A percentile compares a stretch with the other conserved stretches of the same genome.
Evolutionary conservation across 2,329 filamentous ascomycete genomes (phyloP).

Genomic region (Botrytis pseudocinerea): DNA sequence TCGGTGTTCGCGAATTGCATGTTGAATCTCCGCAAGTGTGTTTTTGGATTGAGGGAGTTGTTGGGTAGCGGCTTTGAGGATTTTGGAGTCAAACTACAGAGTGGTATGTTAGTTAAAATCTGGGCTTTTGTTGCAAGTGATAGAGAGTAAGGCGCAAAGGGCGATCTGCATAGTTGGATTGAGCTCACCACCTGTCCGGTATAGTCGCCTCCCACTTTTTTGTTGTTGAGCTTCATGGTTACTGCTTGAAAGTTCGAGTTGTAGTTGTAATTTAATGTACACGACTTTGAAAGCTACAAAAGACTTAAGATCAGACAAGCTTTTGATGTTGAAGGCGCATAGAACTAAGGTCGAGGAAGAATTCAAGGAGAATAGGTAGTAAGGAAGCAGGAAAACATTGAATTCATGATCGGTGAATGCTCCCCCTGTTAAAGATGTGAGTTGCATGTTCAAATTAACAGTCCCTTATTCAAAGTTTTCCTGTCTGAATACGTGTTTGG

Average conservation of each 20-base stretch:
- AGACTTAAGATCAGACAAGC: neutral
- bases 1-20: neutral
- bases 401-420: neutral
- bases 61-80: neutral
- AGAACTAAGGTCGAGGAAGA: neutral
- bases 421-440: neutral
- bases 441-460: neutral
- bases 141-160: neutral
- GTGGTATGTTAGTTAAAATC: neutral
- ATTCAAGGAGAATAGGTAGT: neutral
- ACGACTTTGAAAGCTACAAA: fast-evolving
- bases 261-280: neutral
- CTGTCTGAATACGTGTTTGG: fast-evolving
- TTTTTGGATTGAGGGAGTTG: neutral
- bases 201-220: neutral
- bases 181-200: neutral
- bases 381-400: neutral
- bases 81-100: neutral
- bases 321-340: neutral
- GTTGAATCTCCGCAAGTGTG: neutral
- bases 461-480: neutral
- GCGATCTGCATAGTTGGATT: neutral
- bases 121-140: fast-evolving
- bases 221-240: neutral
- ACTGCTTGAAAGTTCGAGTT: neutral